Evolutionary conservation across 106 monocot genomes (phyloP), one percentile per base, ranked within the genome.

Genomic region (Dendrobium chrysotoxum): DNA sequence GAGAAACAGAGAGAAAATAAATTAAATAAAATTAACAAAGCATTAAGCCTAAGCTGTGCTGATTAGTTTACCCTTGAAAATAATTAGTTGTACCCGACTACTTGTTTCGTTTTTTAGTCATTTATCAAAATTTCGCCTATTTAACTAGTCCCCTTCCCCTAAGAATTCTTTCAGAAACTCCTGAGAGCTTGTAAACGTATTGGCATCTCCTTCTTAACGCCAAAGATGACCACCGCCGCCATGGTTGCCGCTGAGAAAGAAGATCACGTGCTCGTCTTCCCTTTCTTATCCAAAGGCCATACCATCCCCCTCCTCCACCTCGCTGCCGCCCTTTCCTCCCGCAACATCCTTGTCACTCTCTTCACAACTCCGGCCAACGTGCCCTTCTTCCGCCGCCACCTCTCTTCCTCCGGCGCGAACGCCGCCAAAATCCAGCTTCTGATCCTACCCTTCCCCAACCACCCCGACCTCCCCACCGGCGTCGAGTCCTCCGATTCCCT

Each of bases 261-360:
- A 38, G 73, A 74, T 28, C 76, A 77, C 12, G 5, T 77, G 0
- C 41, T 77, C 25, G 7, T 89, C 77, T 86, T 89, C 86, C 89
- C 89, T 0, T 86, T 86, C 82, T 61, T 84, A 78, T 75, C 89
- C 11, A 89, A 84, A 78, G 89, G 89, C 72, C 86, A 89, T 80
- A 82, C 76, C 25, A 77, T 89, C 47, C 89, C 89, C 16, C 89
- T 89, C 84, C 79, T 89, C 40, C 86, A 86, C n/a, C 77, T 89
- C 71, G 84, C 89, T 73, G 10, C 76, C 42, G 44, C 86, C 46
- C 61, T 77, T 50, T 5, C 35, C 25, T 72, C 75, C 89, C 82
- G 20, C 58, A 41, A 58, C 84, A 31, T 53, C 72, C 64, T 5
- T 17, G 23, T 77, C 75, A 86, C 89, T 47, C 71, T 89, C 84